These are phyloP conservation scores for Phytophthora colocasiae DNA, from an alignment of 352 stramenopile species.

Conservation along the genomic window DNA sequence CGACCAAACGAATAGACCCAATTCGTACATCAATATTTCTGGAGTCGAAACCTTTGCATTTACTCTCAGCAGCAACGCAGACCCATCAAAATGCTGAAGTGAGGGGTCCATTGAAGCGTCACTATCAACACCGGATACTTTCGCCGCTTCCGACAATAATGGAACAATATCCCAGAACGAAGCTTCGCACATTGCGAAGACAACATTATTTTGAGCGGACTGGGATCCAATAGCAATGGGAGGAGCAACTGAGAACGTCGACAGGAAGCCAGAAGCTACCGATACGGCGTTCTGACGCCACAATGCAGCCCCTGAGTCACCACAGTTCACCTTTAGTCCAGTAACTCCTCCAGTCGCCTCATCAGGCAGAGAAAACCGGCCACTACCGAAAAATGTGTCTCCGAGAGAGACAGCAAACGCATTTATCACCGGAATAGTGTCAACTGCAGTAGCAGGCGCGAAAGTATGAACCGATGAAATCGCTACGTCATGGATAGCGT, in stretches of 20 bases:
- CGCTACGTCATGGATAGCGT: conserved; percentile 26
- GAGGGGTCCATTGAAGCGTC: conserved; percentile 15
- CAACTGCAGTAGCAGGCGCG: conserved; percentile 27
- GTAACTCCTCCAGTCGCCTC: conserved; percentile 15
- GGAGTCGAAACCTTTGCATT: conserved; percentile 23
- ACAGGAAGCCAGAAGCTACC: conserved; percentile 61
- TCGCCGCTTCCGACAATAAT: conserved; percentile 56
- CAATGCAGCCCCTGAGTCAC: conserved; percentile 43
- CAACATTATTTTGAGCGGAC: conserved; percentile 32
- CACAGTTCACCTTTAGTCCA: conserved; percentile 38
- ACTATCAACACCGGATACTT: conserved; percentile 32
- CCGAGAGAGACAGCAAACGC: conserved; percentile 47
- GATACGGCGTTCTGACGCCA: conserved; percentile 58
- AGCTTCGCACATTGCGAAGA: conserved; percentile 72
- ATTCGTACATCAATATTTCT: conserved; percentile 42
- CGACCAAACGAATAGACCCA: conserved; percentile 54
- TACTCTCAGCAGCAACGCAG: conserved; percentile 55
- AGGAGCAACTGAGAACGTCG: conserved; percentile 45
- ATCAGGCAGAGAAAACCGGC: conserved; percentile 48
- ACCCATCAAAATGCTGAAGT: conserved; percentile 30
- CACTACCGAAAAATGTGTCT: conserved; percentile 50
- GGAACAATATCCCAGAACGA: conserved; percentile 77
- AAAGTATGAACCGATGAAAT: conserved; percentile 39
- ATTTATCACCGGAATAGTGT: conserved; percentile 52
- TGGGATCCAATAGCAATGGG: conserved; percentile 11